Conservation (phyloP, 2,329 filamentous ascomycete genomes). For the Aspergillus ustus region DNA sequence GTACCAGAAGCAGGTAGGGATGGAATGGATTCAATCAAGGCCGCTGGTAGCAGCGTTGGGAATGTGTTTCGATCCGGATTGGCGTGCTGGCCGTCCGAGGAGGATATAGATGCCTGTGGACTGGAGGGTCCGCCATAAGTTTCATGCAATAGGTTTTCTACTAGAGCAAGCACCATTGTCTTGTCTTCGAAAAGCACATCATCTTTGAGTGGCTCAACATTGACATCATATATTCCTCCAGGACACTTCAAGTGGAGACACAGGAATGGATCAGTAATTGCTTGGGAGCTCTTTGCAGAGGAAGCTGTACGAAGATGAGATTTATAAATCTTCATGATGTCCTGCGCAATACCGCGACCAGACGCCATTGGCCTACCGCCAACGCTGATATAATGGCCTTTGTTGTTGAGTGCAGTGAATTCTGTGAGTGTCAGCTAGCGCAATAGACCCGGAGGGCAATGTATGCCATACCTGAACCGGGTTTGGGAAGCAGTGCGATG, state of each 20-base stretch:
- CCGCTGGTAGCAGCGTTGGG: background rate
- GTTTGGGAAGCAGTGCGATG: slow-evolving; percentile 55
- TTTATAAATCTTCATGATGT: slow-evolving; percentile 58
- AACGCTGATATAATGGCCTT: slow-evolving; percentile 59
- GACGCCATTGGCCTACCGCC: slow-evolving; percentile 61
- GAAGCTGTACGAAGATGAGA: slow-evolving; percentile 49
- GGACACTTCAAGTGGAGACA: slow-evolving; percentile 60
- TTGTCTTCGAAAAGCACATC: slow-evolving; percentile 63
- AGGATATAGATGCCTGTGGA: background rate
- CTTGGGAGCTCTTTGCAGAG: slow-evolving; percentile 25
- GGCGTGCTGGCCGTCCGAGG: background rate
- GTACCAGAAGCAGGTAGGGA: background rate
- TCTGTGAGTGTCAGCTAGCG: slow-evolving; percentile 39
- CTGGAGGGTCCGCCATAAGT: slow-evolving; percentile 19
- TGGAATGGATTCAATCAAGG: background rate
- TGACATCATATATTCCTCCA: slow-evolving; percentile 61
- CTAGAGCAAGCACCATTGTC: slow-evolving; percentile 46
- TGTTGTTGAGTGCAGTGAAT: slow-evolving; percentile 37
- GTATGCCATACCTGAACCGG: slow-evolving; percentile 40
- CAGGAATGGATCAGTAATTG: slow-evolving; percentile 59
- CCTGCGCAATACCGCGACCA: slow-evolving; percentile 56
- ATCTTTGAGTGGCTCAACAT: slow-evolving; percentile 67
- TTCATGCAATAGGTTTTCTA: slow-evolving; percentile 43
- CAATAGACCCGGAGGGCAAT: background rate
- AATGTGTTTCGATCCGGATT: background rate